Evolutionary conservation across 148 eudicot genomes (phyloP).

Genomic region (Vaccinium myrtillus): DNA sequence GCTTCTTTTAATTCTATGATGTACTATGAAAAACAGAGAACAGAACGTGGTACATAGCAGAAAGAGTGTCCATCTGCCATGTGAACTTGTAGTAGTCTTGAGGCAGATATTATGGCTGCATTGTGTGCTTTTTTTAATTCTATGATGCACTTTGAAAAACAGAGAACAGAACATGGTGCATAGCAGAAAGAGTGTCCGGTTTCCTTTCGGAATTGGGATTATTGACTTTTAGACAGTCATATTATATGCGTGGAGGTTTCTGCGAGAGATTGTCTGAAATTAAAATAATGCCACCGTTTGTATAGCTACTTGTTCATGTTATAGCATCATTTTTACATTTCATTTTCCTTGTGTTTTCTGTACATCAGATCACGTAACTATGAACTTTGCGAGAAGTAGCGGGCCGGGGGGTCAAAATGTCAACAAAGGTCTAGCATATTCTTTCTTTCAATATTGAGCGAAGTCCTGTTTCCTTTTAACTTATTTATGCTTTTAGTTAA

Average conservation of each 20-base stretch:
- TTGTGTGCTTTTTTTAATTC: neutral
- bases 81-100: neutral
- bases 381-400: constrained; percentile 78
- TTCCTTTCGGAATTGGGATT: neutral
- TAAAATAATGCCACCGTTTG: neutral
- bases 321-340: neutral
- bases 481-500: neutral
- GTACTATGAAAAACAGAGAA: neutral
- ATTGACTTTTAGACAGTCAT: neutral
- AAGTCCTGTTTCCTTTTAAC: neutral
- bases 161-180: neutral
- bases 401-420: constrained; percentile 94
- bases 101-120: neutral
- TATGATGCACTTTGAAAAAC: neutral
- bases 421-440: constrained; percentile 60
- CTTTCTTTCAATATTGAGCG: constrained; percentile 1
- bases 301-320: neutral
- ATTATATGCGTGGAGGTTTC: neutral
- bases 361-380: constrained; percentile 63
- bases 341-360: neutral
- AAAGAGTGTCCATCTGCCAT: neutral
- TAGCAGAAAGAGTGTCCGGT: neutral
- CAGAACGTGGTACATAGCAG: neutral
- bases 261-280: neutral
- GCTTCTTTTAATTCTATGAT: neutral